Evolutionary conservation across 495 filamentous ascomycete genomes (phyloP).

Genomic region (Talaromyces thailandensis): DNA sequence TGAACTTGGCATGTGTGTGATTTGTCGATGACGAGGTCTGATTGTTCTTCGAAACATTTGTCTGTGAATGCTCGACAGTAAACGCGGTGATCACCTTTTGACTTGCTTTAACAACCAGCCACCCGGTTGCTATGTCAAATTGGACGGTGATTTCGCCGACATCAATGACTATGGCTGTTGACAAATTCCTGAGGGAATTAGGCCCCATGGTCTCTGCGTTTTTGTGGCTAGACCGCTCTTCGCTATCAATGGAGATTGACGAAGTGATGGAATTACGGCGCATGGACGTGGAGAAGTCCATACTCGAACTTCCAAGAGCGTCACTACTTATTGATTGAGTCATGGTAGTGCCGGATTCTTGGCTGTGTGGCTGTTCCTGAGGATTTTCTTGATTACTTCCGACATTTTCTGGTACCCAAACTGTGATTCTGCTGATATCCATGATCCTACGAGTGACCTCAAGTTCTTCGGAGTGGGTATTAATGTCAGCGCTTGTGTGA

Average conservation of each 20-base stretch:
- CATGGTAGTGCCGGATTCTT: background rate
- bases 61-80: constrained; percentile 11
- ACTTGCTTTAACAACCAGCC: constrained; percentile 53
- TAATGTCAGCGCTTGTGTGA: background rate
- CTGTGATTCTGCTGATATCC: constrained; percentile 21
- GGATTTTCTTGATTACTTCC: constrained; percentile 6
- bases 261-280: constrained; percentile 14
- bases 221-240: constrained; percentile 4
- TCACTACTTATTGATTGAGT: background rate
- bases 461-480: background rate
- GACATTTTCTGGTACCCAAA: constrained; percentile 25
- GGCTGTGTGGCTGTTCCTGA: background rate
- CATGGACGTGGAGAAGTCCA: constrained; percentile 14
- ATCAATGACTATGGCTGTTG: constrained; percentile 39
- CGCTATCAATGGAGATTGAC: constrained; percentile 6
- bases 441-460: constrained; percentile 28
- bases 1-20: constrained; percentile 38
- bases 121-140: constrained; percentile 62
- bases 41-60: constrained; percentile 10
- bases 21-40: constrained; percentile 10
- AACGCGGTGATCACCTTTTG: constrained; percentile 42
- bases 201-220: background rate
- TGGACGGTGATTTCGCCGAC: constrained; percentile 47
- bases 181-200: background rate
- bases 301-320: constrained; percentile 18